Base-by-base conservation (phyloP, 768 basidiomycete species). In the Boletus insuetus region DNA sequence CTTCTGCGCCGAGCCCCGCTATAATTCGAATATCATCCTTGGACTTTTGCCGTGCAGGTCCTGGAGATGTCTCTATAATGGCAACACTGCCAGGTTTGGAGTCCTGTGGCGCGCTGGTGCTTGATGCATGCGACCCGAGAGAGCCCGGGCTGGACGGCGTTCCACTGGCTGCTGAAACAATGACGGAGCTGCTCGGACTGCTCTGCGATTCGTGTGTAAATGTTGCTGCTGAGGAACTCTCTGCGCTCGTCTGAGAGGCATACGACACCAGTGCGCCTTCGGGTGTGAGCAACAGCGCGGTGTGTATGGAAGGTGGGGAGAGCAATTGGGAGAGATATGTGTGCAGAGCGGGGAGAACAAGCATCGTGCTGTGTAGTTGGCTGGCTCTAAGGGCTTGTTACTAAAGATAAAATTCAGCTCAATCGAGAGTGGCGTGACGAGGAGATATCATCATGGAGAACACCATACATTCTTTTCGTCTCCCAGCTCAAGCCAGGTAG, bases 1-100 rank as follows among this genome's bases (percentile, higher is more conserved):
- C 77, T 68, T 91, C 89, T 11, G 82, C 82, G 40, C 83, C 82
- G 31, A 92, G 71, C 16, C 89, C 89, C 9, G 85, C 86, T 26
- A 86, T 74, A 41, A 91, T 81, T 50, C 86, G 81, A 44, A 91
- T 79, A 49, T 87, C 84, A 62, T 91, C 89, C 71, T 90, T 91
- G 26, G 83, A 69, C 49, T 81, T 74, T 26, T 70, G 60, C 7
- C 19, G 48, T 16, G 24, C 34, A 29, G 47, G 47, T 40, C 38
- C 51, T 14, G 50, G 22, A 24, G 38, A 41, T 20, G 38, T 37
- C 43, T 61, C 67, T 19, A 5, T 3, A 17, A 55, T 55, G 22
- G 40, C 44, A 24, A 50, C 39, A 35, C 61, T 66, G 29, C 44
- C 39, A 5, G 61, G 31, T 34, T 64, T 56, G 9, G 62, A 60